A percentile compares a stretch with the other conserved stretches of the same genome.
Conservation (phyloP, 177 flowering plant genomes). For the Vitis hybrid region DNA sequence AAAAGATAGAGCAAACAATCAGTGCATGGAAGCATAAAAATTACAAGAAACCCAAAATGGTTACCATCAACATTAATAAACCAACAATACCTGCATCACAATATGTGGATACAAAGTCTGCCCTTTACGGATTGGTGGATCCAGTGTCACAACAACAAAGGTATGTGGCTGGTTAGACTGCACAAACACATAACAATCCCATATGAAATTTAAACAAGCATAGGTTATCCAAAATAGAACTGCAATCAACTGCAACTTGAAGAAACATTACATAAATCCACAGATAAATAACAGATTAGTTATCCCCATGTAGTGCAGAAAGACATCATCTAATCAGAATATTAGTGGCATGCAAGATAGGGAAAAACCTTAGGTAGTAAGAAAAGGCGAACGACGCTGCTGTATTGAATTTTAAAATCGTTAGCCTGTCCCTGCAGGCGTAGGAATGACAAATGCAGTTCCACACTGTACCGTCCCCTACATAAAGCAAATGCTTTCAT, state of each 20-base stretch:
- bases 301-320: no score
- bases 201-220: background rate
- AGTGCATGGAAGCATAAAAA: background rate
- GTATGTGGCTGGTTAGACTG: constrained; percentile 99
- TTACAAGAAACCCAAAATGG: background rate
- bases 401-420: constrained; percentile 97
- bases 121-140: constrained; percentile 98
- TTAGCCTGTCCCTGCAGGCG: constrained; percentile 95
- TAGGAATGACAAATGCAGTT: constrained; percentile 89
- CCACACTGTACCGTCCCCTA: constrained; percentile 95
- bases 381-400: constrained; percentile 96
- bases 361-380: constrained; percentile 82
- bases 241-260: background rate
- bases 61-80: background rate
- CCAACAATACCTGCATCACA: constrained; percentile 80
- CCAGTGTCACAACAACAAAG: constrained; percentile 87
- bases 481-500: constrained; percentile 17
- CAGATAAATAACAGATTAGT: no score
- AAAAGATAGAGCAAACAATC: background rate
- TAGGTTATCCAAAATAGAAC: background rate
- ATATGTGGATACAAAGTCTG: constrained; percentile 98
- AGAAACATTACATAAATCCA: no score
- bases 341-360: background rate
- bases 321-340: no score
- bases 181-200: constrained; percentile 24